phyloP scores from a whole-genome alignment of 305 asterid genomes.

The Solanum hybrid region DNA sequence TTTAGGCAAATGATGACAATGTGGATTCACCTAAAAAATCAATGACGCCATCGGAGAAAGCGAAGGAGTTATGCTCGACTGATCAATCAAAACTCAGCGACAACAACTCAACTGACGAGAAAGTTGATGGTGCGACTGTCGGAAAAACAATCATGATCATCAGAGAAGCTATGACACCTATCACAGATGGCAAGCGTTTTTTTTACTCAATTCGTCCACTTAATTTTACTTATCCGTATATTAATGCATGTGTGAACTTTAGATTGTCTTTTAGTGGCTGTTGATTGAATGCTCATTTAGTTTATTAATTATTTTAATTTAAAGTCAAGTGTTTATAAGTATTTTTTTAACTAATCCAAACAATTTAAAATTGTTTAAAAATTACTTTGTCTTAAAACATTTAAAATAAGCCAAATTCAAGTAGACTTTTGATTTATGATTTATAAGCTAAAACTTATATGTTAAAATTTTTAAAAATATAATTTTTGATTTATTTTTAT shows the following conservation, averaged over 20 bases:
- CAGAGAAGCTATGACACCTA: constrained; percentile 26
- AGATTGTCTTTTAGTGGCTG: neutral
- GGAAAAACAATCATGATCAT: neutral
- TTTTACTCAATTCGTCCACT: neutral
- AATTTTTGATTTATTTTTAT: neutral
- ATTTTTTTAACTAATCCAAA: neutral
- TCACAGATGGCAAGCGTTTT: constrained; percentile 29
- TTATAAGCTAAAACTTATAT: neutral
- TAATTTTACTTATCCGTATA: neutral
- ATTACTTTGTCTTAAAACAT: neutral
- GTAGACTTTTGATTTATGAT: neutral
- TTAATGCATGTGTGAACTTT: neutral
- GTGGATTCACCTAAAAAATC: constrained; percentile 28
- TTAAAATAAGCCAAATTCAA: neutral
- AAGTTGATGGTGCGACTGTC: constrained; percentile 2
- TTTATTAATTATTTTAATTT: neutral
- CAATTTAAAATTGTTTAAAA: neutral
- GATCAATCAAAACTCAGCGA: constrained; percentile 41
- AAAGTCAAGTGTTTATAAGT: neutral
- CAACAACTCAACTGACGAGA: neutral
- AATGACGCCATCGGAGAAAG: constrained; percentile 33
- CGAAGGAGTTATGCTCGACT: constrained; percentile 43
- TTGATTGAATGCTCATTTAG: neutral
- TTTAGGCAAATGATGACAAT: constrained; percentile 26
- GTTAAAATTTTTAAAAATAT: too few relatives aligned